Evolutionary conservation across 1,139 yeast species (phyloP), one percentile per base, ranked within the genome.

Genomic region (Pichia sp.): DNA sequence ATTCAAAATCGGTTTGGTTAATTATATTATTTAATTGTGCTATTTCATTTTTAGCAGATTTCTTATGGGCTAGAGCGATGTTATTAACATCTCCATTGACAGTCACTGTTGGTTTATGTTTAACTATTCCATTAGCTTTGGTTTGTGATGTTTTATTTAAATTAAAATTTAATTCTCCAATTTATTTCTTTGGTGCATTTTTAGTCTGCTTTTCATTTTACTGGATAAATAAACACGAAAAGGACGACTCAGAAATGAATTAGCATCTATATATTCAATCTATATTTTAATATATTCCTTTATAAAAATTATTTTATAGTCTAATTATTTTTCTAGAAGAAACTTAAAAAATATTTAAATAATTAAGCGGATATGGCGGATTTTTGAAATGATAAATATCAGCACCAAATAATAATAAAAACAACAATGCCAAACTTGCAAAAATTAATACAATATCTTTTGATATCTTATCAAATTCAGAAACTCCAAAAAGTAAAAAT

Each of bases 51-150:
- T 64, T 88, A 15, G 83, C 95, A 34, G 98, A 91, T 59, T 87
- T 82, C 52, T 80, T 94, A 56, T 91, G 98, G 98, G 95, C 95
- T 33, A 76, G 87, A 51, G 95, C 97, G 1, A 93, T 89, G 72
- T 70, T 91, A 27, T 67, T 91, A 58, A 91, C 98, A 1, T 81
- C 93, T 37, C 98, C 98, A 0, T 69, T 91, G 48, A 89, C 95
- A 0, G 97, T 89, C 3, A 91, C 98, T 0, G 95, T 91, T 8
- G 98, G 98, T 0, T 69, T 91, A 33, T 82, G 95, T 22, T 77
- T 91, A 51, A 88, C 97, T 0, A 91, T 91, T 23, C 98, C 98
- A 0, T 71, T 91, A 45, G 96, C 97, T 1, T 84, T 91, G 86
- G 62, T 87, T 18, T 96, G 96, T 22, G 98, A 91, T 57, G 73